Evolutionary conservation across 208 protist genomes (phyloP).

Genomic region (Leishmania aethiopica): DNA sequence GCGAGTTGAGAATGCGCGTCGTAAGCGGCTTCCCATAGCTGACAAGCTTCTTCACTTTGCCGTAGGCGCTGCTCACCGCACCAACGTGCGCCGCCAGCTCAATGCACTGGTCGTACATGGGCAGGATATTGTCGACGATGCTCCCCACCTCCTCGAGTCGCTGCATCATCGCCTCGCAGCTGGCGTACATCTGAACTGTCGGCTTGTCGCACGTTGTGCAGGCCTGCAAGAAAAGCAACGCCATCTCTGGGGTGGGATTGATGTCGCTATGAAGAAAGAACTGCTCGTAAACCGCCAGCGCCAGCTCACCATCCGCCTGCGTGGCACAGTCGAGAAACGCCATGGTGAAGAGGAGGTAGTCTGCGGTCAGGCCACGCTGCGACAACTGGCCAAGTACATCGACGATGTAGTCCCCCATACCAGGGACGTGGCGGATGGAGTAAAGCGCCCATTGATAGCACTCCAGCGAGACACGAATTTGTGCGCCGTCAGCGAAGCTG

Average conservation of each 20-base stretch:
- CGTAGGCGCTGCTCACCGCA: conserved; percentile 72
- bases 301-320: conserved; percentile 79
- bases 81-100: conserved; percentile 79
- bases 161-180: conserved; percentile 50
- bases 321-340: conserved; percentile 79
- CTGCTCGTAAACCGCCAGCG: conserved; percentile 74
- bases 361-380: conserved; percentile 71
- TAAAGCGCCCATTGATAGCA: conserved; percentile 87
- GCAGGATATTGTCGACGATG: conserved; percentile 51
- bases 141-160: conserved; percentile 77
- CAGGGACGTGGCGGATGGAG: conserved; percentile 61
- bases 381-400: conserved; percentile 72
- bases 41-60: conserved; percentile 75
- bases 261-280: conserved; percentile 61
- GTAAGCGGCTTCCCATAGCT: conserved; percentile 78
- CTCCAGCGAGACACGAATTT: conserved; percentile 57
- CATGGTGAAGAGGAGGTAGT: conserved; percentile 82
- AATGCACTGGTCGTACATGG: conserved; percentile 84
- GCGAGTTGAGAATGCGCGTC: conserved; percentile 82
- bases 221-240: conserved; percentile 76
- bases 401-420: conserved; percentile 82
- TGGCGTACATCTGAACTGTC: conserved; percentile 61
- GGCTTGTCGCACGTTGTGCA: conserved; percentile 64
- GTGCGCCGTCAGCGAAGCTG: conserved; percentile 60
- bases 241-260: conserved; percentile 88